phyloP scores from a whole-genome alignment of 1,284 basidiomycete species.

The Malassezia pachydermatis region DNA sequence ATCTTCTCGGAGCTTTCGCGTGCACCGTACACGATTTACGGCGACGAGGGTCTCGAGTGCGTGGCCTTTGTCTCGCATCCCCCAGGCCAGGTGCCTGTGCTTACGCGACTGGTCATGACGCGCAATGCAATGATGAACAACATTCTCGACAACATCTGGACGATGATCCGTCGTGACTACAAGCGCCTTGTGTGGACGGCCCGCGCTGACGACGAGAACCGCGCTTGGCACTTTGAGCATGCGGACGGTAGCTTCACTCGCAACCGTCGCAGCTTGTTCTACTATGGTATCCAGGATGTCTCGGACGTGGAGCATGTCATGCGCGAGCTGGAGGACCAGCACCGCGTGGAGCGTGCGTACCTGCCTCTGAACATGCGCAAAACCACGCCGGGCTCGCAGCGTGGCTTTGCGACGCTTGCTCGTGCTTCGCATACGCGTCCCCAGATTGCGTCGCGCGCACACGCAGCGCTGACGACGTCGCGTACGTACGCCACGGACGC shows the following conservation, averaged over 20 bases:
- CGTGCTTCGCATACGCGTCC: constrained; percentile 52
- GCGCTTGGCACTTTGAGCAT: constrained; percentile 96
- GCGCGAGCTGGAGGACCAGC: constrained; percentile 76
- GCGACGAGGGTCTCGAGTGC: constrained; percentile 91
- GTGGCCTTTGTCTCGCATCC: constrained; percentile 90
- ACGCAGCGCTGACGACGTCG: constrained; percentile 60
- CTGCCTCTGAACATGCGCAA: constrained; percentile 78
- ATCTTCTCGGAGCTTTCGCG: constrained; percentile 64
- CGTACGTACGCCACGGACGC: constrained; percentile 50
- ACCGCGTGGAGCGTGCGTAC: constrained; percentile 74
- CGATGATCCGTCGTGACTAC: constrained; percentile 87
- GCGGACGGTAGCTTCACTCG: constrained; percentile 95
- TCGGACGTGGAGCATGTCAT: constrained; percentile 65
- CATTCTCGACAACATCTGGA: constrained; percentile 94
- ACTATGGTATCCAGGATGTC: constrained; percentile 90
- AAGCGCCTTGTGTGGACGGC: constrained; percentile 92
- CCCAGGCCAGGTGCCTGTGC: constrained; percentile 73
- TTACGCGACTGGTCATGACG: constrained; percentile 82
- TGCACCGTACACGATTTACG: constrained; percentile 81
- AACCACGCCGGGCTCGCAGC: constrained; percentile 50
- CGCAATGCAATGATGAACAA: constrained; percentile 82
- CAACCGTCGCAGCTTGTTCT: constrained; percentile 81
- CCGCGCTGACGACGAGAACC: constrained; percentile 84
- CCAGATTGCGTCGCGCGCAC: not conserved
- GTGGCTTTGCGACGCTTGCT: constrained; percentile 42